Evolutionary conservation across 2,329 filamentous ascomycete genomes (phyloP).

Genomic region (Ophiosphaerella herpotricha): DNA sequence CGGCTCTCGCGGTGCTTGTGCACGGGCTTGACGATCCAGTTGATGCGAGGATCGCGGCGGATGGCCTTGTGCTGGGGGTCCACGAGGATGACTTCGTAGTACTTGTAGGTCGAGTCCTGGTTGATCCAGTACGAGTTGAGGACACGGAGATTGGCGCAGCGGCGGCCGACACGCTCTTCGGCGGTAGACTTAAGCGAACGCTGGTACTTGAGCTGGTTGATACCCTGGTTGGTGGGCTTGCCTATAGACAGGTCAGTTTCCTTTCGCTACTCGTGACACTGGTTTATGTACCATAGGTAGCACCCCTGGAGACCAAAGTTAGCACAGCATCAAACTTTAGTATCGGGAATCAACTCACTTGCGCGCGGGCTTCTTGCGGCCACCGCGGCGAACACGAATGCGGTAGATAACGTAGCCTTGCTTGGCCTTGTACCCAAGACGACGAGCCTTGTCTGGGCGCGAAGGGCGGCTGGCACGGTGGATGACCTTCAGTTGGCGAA

Average conservation of each 20-base stretch:
- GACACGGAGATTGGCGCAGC: slow-evolving; percentile 98
- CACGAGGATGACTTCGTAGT: slow-evolving; percentile 99
- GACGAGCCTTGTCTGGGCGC: slow-evolving; percentile 99
- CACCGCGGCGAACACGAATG: slow-evolving; percentile 96
- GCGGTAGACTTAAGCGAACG: slow-evolving; percentile 96
- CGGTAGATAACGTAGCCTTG: slow-evolving; percentile 99
- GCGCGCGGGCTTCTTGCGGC: slow-evolving; percentile 92
- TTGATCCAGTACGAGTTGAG: slow-evolving; percentile 99
- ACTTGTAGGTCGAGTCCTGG: slow-evolving; percentile 99
- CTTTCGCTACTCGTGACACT: background rate
- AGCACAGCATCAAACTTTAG: slow-evolving; percentile 18
- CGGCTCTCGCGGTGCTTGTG: slow-evolving; percentile 99
- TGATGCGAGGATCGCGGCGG: slow-evolving; percentile 98
- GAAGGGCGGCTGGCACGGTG: slow-evolving; percentile 98
- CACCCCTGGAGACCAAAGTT: slow-evolving; percentile 64
- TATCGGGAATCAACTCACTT: slow-evolving; percentile 55
- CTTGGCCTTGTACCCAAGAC: slow-evolving; percentile 99
- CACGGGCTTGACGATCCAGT: slow-evolving; percentile 99
- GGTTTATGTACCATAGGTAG: slow-evolving; percentile 80
- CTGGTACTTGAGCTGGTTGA: slow-evolving; percentile 99
- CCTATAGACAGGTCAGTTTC: slow-evolving; percentile 60
- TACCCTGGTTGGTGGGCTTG: slow-evolving; percentile 99
- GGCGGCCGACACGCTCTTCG: slow-evolving; percentile 99
- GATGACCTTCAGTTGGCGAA: slow-evolving; percentile 99
- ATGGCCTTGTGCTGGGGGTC: slow-evolving; percentile 99